Base-by-base conservation (phyloP, 1,139 yeast species). In the Sugiyamaella grinbergsii region DNA sequence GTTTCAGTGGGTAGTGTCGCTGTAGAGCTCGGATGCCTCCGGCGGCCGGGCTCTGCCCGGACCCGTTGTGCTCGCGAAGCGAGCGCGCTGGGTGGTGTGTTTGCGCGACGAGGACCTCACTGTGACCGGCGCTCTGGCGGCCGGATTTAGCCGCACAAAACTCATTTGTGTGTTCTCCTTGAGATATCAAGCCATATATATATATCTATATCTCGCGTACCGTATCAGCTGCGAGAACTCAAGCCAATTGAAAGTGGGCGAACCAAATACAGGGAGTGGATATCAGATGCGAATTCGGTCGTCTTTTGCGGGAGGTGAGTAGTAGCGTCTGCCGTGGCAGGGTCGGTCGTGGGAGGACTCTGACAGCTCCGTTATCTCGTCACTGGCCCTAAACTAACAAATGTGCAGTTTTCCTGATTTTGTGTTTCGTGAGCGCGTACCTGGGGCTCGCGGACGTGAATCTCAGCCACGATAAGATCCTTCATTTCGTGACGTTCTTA, bases 381-480 rank as follows among this genome's bases (percentile, higher is more conserved):
- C 29, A 26, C 11, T 11, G 11, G 11, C 15, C 22, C 16, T 7
- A 19, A 10, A 8, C 39, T 23, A 50, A 28, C 46, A 8, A 8
- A 24, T 32, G 36, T n/a, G 22, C 20, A 56, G 73, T 63, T 15
- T 70, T 71, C 53, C 47, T 60, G 34, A 58, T 58, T 11, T 57
- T 67, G 28, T 56, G 65, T 34, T 45, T 62, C 6, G 52, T 61
- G 7, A 55, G 69, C 8, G 66, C 67, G 4, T 71, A 66, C 42
- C 63, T 82, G 32, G 87, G 86, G 11, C 76, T 81, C 58, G 76
- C 82, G 37, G 73, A 71, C 71, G 57, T 78, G 24, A 70, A 69
- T 22, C 58, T 80, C 33, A 57, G 58, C n/a, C 73, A 79, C 62
- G 87, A 82, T 65, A 82, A 82, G 64, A 56, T 71, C 5, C 62